A percentile compares a stretch with the other conserved stretches of the same genome.
phyloP scores from a whole-genome alignment of 2,329 filamentous ascomycete genomes.

The Beauveria sp. region DNA sequence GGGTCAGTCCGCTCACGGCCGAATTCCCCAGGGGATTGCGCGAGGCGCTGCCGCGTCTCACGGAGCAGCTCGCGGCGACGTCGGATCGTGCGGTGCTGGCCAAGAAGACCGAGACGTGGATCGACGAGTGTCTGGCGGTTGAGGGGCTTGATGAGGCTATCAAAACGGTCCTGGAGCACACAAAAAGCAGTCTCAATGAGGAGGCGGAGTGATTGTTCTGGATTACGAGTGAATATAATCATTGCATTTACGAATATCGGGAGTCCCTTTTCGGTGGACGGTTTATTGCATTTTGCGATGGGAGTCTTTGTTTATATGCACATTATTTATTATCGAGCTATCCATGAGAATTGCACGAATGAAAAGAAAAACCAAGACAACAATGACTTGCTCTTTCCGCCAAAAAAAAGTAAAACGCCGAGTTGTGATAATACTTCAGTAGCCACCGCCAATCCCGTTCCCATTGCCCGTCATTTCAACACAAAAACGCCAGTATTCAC shows the following conservation, averaged over 20 bases:
- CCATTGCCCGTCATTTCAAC: constrained; percentile 1
- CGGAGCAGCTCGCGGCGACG: constrained; percentile 37
- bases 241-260: neutral
- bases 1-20: constrained; percentile 53
- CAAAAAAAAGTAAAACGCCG: neutral
- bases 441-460: neutral
- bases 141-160: constrained; percentile 49
- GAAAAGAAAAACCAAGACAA: neutral
- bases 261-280: neutral
- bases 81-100: constrained; percentile 38
- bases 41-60: constrained; percentile 56
- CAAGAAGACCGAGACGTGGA: constrained; percentile 45
- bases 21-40: constrained; percentile 68
- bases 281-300: neutral
- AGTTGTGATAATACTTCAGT: neutral
- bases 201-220: neutral
- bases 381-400: neutral
- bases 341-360: neutral
- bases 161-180: constrained; percentile 47
- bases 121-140: constrained; percentile 42
- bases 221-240: neutral
- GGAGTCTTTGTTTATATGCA: constrained; percentile 6
- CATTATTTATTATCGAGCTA: constrained; percentile 4
- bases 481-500: constrained; percentile 5
- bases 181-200: constrained; percentile 25